phyloP scores from a whole-genome alignment of 768 basidiomycete genomes.

The Pulveroboletus sp. region DNA sequence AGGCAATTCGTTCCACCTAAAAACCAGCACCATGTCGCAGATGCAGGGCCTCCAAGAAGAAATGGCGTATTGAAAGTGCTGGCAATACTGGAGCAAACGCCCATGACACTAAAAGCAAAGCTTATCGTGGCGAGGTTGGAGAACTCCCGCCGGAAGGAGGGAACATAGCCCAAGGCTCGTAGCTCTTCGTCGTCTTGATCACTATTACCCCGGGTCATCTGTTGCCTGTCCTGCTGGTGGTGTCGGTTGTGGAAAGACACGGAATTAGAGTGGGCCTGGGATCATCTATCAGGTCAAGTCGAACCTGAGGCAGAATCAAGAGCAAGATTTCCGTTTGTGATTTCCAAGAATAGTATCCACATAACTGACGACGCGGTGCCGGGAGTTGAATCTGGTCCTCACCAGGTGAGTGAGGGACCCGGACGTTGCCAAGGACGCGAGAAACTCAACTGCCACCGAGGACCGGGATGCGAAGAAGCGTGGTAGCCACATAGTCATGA shows the following conservation, averaged over 20 bases:
- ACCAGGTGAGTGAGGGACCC: no score
- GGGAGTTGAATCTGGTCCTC: no score
- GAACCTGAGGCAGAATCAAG: not conserved
- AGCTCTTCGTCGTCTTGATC: conserved; percentile 19
- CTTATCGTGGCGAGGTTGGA: conserved; percentile 35
- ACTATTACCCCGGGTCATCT: not conserved
- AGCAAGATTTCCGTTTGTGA: no score
- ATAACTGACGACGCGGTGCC: no score
- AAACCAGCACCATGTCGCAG: conserved; percentile 37
- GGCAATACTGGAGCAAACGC: conserved; percentile 35
- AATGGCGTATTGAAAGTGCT: conserved; percentile 36
- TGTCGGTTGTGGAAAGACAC: not conserved
- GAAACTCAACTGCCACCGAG: no score
- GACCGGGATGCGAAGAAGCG: no score
- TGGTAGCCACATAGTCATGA: no score
- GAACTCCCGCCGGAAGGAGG: conserved; percentile 41
- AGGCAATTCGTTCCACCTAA: conserved; percentile 26
- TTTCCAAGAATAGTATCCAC: no score
- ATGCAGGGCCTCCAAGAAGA: conserved; percentile 33
- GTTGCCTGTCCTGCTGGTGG: not conserved
- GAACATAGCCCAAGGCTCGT: conserved; percentile 28
- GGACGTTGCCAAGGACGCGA: no score
- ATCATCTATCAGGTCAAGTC: not conserved
- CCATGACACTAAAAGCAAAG: conserved; percentile 34
- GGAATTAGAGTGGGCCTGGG: not conserved